These are phyloP conservation scores for Bipolaris gigantea DNA, from an alignment of 2,329 filamentous ascomycete genomes.

Conservation along the genomic window DNA sequence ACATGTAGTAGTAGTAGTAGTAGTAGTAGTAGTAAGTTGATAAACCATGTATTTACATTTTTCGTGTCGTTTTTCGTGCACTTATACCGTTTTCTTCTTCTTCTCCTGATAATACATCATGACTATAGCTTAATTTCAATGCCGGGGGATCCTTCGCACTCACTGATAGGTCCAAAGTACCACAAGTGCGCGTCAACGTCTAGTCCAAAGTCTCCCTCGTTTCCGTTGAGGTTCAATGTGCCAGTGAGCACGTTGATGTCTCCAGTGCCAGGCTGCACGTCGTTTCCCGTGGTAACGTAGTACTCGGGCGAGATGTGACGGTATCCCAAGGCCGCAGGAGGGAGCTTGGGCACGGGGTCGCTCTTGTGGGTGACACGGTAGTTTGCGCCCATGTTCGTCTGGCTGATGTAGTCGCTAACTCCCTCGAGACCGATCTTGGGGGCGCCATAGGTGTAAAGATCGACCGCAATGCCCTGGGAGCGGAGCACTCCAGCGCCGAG, in stretches of 20 bases:
- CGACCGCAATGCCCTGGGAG: constrained; percentile 50
- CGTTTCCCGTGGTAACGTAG: constrained; percentile 46
- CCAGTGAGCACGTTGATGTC: constrained; percentile 31
- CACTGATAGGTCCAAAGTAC: constrained; percentile 43
- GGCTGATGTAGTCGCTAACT: constrained; percentile 58
- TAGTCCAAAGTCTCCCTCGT: constrained; percentile 32
- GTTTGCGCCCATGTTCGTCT: constrained; percentile 55
- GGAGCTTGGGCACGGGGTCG: constrained; percentile 70
- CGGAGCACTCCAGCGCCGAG: constrained; percentile 62
- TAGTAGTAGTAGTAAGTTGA: too few species aligned
- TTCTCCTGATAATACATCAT: background rate
- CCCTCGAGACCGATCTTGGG: constrained; percentile 65
- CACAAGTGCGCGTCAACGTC: constrained; percentile 39
- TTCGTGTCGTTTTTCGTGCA: background rate
- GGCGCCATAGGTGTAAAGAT: constrained; percentile 68
- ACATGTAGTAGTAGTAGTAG: constrained; percentile 21
- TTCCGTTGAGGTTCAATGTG: constrained; percentile 28
- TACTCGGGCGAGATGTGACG: constrained; percentile 71
- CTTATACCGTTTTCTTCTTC: background rate
- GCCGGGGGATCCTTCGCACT: constrained; percentile 32
- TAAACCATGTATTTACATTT: background rate
- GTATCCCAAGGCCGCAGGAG: constrained; percentile 63
- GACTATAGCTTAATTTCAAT: constrained; percentile 28
- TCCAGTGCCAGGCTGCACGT: constrained; percentile 16
- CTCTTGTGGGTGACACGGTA: constrained; percentile 68